phyloP scores from a whole-genome alignment of 1,284 basidiomycete species.

The Ganoderma multipileum region DNA sequence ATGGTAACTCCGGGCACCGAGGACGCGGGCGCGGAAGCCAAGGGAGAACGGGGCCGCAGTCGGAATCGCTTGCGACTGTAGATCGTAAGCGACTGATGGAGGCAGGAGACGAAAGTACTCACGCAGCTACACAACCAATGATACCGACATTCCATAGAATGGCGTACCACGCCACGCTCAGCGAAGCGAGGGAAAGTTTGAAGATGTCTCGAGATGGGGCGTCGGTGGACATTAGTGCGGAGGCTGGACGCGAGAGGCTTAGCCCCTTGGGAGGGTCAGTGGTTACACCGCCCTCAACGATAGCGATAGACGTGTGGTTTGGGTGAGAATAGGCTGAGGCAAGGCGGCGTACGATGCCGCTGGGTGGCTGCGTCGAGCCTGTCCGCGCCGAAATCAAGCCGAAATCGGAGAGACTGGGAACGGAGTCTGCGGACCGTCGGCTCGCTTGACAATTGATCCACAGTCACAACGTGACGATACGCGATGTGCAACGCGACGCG shows the following conservation, averaged over 20 bases:
- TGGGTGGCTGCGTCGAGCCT: not conserved
- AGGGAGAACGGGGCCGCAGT: slow-evolving; percentile 67
- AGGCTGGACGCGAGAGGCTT: not conserved
- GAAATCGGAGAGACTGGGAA: not conserved
- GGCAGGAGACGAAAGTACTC: slow-evolving; percentile 43
- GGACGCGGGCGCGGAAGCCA: slow-evolving; percentile 56
- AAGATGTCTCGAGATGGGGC: slow-evolving; percentile 22
- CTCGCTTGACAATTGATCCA: not conserved
- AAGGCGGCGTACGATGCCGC: not conserved
- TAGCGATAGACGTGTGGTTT: too few species aligned
- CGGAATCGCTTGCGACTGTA: slow-evolving; percentile 77
- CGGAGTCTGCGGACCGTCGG: not conserved
- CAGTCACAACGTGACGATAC: slow-evolving; percentile 17
- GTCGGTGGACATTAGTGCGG: slow-evolving; percentile 16
- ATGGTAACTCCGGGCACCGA: slow-evolving; percentile 88
- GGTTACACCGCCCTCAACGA: not conserved
- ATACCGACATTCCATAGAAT: slow-evolving; percentile 79
- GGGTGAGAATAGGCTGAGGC: not conserved
- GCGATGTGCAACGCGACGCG: slow-evolving; percentile 5
- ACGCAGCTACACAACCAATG: slow-evolving; percentile 84
- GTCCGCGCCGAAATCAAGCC: not conserved
- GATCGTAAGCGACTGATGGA: not conserved
- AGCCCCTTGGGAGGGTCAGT: not conserved
- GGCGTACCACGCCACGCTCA: slow-evolving; percentile 74
- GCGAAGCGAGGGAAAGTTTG: slow-evolving; percentile 45